A percentile compares a stretch with the other conserved stretches of the same genome.
These are phyloP conservation scores for Scedosporium boydii DNA, from an alignment of 2,329 filamentous ascomycete species.

Conservation along the genomic window DNA sequence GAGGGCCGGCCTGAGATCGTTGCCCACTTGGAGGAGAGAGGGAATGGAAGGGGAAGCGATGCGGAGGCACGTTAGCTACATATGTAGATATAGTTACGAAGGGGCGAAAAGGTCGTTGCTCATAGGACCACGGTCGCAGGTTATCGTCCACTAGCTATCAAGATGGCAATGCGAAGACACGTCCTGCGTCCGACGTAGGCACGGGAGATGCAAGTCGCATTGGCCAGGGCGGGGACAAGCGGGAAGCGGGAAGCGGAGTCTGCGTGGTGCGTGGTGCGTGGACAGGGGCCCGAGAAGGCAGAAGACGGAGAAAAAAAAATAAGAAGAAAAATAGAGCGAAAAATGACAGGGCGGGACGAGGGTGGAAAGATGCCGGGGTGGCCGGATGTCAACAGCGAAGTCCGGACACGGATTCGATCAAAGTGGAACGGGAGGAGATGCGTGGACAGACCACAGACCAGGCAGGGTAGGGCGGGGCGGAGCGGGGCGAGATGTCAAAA, in stretches of 20 bases:
- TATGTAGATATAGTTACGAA: background rate
- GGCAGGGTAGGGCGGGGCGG: too few relatives aligned
- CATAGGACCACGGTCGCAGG: background rate
- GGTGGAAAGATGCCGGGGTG: too few relatives aligned
- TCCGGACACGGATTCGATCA: too few relatives aligned
- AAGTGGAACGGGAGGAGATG: too few relatives aligned
- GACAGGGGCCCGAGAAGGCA: too few relatives aligned
- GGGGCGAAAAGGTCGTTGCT: background rate
- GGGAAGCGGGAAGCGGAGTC: background rate
- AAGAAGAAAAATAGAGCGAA: too few relatives aligned
- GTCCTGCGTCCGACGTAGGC: slow-evolving; percentile 4
- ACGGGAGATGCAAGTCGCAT: background rate
- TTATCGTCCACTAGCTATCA: slow-evolving; percentile 1
- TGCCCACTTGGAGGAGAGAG: background rate
- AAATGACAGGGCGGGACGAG: too few relatives aligned
- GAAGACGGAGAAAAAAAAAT: too few relatives aligned
- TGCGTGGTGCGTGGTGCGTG: too few relatives aligned
- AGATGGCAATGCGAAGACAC: background rate
- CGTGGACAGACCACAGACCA: too few relatives aligned
- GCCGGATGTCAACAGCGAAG: too few relatives aligned
- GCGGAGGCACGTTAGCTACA: slow-evolving; percentile 1
- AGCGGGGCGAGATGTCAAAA: too few relatives aligned
- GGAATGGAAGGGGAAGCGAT: background rate
- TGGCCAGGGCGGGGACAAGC: background rate
- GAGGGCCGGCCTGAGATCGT: background rate